Base-by-base conservation (phyloP, 2,329 filamentous ascomycete genomes). In the Nigrograna mackinnonii region DNA sequence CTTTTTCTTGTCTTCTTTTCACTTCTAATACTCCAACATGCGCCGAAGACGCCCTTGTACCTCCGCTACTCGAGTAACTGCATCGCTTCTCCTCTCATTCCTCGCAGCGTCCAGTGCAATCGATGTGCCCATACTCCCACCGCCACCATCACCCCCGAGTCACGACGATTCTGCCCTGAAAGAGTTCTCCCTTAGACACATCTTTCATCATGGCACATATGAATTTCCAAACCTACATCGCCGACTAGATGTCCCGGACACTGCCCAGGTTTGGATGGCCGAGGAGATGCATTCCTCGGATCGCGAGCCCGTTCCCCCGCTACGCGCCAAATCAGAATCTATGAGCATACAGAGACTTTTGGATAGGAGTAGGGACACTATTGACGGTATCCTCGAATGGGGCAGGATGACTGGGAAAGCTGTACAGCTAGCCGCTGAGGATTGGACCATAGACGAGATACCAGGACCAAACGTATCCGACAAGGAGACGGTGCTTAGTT, bases 191-290 rank as follows among this genome's bases (percentile, higher is more conserved):
- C 80, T 99, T 43, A 85, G 90, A 58, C 92, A 99, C 70, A 85
- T 97, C 60, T 94, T 89, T 71, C 91, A 96, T 66, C 91, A 96
- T 71, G 92, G 92, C 44, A 87, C 89, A 30, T 81, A 92, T 67
- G 50, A 80, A 54, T 82, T 95, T 55, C 91, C 91, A 3, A 70
- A 78, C 4, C 80, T 96, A 13, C 89, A 96, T 67, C 80, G 86
- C 44, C 85, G 83, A 55, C 77, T 86, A 47, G 90, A 97, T 66
- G 75, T 96, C 22, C 72, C 79, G 16, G 70, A 78, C 7, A 74
- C 83, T 33, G 79, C 84, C 13, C 70, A 77, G 22, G 72, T 92
- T 34, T 86, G 80, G 72, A 73, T 87, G 42, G 75, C 79, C 9
- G 77, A 78, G 38, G 82, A 85, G 40, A 83, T 83, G 41, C 78